Percentiles rank a stretch among this genome's conserved stretches.
These are phyloP conservation scores for Ramularia endophylla DNA, from an alignment of 2,329 filamentous ascomycete genomes.

Conservation along the genomic window DNA sequence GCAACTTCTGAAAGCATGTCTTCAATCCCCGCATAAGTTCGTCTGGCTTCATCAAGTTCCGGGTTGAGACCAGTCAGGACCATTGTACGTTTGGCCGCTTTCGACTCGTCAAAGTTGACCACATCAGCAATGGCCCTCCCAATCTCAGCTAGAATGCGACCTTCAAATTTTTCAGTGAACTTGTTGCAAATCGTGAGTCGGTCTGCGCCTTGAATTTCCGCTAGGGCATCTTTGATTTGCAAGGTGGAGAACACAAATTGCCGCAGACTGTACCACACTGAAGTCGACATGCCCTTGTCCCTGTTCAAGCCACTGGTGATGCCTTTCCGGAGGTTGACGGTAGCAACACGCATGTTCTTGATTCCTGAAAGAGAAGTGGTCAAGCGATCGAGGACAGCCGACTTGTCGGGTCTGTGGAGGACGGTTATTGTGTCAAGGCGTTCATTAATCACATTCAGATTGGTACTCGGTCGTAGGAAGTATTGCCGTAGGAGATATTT, in stretches of 20 bases:
- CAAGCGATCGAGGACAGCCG: conserved; percentile 49
- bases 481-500: conserved; percentile 66
- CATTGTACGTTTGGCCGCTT: conserved; percentile 63
- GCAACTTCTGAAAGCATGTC: conserved; percentile 64
- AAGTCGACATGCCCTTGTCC: conserved; percentile 55
- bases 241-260: conserved; percentile 67
- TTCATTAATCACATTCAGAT: conserved; percentile 61
- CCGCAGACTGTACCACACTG: conserved; percentile 62
- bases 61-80: conserved; percentile 66
- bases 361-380: conserved; percentile 60
- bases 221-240: conserved; percentile 60
- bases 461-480: conserved; percentile 71
- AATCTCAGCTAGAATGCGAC: conserved; percentile 55
- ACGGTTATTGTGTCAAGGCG: conserved; percentile 64
- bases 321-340: conserved; percentile 71
- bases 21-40: conserved; percentile 70
- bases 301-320: conserved; percentile 51
- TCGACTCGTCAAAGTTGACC: conserved; percentile 74
- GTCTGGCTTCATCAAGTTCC: conserved; percentile 71
- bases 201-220: conserved; percentile 51
- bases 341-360: conserved; percentile 65
- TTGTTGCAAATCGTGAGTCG: conserved; percentile 49
- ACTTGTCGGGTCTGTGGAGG: conserved; percentile 64
- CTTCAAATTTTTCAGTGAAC: conserved; percentile 56
- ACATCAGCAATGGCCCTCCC: conserved; percentile 66